phyloP scores from a whole-genome alignment of 257 asterid genomes.

The Solanum boliviense region DNA sequence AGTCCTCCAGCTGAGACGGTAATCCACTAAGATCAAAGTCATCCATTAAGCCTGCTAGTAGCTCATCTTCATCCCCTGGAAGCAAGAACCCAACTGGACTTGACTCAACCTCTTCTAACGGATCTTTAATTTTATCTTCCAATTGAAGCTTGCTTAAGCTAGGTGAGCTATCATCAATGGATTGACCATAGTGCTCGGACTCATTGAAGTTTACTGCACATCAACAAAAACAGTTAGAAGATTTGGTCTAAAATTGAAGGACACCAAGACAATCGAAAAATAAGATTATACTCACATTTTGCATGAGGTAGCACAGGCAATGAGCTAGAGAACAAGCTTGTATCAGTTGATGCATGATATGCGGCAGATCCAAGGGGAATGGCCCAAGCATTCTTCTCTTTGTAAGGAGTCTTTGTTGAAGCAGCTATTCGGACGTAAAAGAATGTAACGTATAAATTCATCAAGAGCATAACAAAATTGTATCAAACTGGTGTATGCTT shows the following conservation, averaged over 20 bases:
- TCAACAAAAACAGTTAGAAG: background rate
- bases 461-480: background rate
- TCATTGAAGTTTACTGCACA: constrained; percentile 51
- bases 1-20: constrained; percentile 88
- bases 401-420: constrained; percentile 11
- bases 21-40: constrained; percentile 82
- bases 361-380: constrained; percentile 39
- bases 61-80: constrained; percentile 94
- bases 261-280: background rate
- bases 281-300: constrained; percentile 38
- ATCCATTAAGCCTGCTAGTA: constrained; percentile 81
- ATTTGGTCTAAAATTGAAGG: background rate
- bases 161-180: constrained; percentile 49
- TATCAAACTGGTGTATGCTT: background rate
- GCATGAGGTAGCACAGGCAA: constrained; percentile 55
- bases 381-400: constrained; percentile 47
- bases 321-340: constrained; percentile 83
- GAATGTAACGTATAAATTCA: background rate
- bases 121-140: constrained; percentile 39
- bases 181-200: constrained; percentile 26
- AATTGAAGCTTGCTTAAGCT: constrained; percentile 28
- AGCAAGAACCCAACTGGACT: constrained; percentile 42
- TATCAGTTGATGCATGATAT: constrained; percentile 47
- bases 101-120: constrained; percentile 39
- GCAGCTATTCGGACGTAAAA: constrained; percentile 1